These are phyloP conservation scores for Talaromyces sp. DNA, from an alignment of 2,329 filamentous ascomycete genomes.

Conservation along the genomic window DNA sequence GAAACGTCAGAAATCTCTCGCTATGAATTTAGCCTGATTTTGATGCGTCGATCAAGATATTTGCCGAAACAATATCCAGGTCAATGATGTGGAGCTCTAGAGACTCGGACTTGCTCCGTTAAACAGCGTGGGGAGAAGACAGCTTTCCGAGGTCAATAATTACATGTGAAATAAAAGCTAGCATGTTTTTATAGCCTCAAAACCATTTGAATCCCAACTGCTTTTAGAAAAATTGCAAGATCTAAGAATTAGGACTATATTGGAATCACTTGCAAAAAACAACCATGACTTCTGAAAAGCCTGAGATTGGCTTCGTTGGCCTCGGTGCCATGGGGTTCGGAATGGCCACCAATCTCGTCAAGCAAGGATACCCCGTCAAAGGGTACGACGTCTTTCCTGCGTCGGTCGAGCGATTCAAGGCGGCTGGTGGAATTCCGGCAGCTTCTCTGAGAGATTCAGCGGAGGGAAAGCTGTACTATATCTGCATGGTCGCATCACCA, in stretches of 20 bases:
- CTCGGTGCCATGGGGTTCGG: conserved; percentile 78
- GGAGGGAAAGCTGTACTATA: conserved; percentile 54
- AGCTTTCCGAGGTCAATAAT: background rate
- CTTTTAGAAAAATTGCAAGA: background rate
- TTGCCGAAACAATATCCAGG: background rate
- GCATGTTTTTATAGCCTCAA: background rate
- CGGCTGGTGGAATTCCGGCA: conserved; percentile 57
- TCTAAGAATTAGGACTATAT: background rate
- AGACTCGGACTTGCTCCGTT: conserved; percentile 10
- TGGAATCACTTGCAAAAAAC: conserved; percentile 18
- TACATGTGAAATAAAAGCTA: background rate
- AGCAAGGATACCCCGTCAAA: conserved; percentile 60
- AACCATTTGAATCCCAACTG: background rate
- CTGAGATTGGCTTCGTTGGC: conserved; percentile 62
- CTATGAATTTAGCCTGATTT: conserved; percentile 2
- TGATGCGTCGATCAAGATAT: background rate
- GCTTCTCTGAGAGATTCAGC: conserved; percentile 59
- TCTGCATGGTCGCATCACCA: conserved; percentile 72
- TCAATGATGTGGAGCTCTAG: background rate
- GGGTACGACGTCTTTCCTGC: conserved; percentile 68
- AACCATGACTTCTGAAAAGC: conserved; percentile 45
- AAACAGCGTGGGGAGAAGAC: background rate
- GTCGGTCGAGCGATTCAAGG: conserved; percentile 60
- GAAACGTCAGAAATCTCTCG: background rate
- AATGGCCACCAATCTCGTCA: conserved; percentile 70